A percentile compares a stretch with the other conserved stretches of the same genome.
phyloP scores from a whole-genome alignment of 352 stramenopile species.

The Globisporangium lucens region DNA sequence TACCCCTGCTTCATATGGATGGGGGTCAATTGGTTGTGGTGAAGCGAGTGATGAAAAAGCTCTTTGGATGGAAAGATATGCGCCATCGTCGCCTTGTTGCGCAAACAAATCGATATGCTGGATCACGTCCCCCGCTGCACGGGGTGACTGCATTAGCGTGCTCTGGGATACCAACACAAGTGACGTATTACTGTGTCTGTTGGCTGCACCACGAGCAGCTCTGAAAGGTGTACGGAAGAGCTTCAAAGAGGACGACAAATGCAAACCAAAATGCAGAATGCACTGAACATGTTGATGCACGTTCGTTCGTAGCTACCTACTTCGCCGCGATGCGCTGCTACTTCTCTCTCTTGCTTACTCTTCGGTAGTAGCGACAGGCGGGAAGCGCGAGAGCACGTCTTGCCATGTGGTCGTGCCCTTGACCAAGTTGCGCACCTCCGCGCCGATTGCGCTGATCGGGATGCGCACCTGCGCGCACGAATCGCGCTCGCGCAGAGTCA shows the following conservation, averaged over 20 bases:
- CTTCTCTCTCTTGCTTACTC: slow-evolving; percentile 1
- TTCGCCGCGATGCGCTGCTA: not conserved
- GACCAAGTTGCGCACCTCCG: slow-evolving; percentile 85
- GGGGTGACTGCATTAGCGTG: not conserved
- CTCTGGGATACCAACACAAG: no score
- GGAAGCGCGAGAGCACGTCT: slow-evolving; percentile 77
- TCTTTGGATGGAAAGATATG: not conserved
- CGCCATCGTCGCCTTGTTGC: not conserved
- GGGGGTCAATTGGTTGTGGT: not conserved
- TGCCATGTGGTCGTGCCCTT: slow-evolving; percentile 84
- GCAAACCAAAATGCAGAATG: not conserved
- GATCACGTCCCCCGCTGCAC: not conserved
- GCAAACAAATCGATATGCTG: not conserved
- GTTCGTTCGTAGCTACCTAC: not conserved
- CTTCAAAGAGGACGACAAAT: no score
- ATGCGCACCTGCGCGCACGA: slow-evolving; percentile 96
- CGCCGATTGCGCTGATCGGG: slow-evolving; percentile 78
- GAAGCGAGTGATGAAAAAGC: not conserved
- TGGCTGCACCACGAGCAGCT: no score
- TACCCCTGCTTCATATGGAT: not conserved
- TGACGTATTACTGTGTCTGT: no score
- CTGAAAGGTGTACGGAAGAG: no score
- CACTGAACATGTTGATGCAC: not conserved
- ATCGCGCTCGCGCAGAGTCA: slow-evolving; percentile 98
- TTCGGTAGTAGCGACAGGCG: slow-evolving; percentile 58